A percentile compares a stretch with the other conserved stretches of the same genome.
Conservation (phyloP, 2,329 filamentous ascomycete genomes). For the Arachnopeziza araneosa region DNA sequence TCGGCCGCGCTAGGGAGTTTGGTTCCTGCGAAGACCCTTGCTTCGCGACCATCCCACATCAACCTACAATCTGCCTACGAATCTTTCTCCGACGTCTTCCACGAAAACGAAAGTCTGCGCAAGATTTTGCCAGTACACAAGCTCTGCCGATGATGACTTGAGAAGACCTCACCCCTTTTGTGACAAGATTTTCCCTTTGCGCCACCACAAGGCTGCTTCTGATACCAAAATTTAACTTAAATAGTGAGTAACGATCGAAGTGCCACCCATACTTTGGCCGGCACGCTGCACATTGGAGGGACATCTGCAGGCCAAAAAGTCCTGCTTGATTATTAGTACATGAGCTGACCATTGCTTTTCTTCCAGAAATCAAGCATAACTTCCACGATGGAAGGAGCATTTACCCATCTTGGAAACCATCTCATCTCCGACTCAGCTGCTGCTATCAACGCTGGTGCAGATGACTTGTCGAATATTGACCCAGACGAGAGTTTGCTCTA, state of each 20-base stretch:
- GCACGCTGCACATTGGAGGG: constrained; percentile 1
- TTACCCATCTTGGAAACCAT: constrained; percentile 83
- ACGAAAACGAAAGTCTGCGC: constrained; percentile 10
- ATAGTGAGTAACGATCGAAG: constrained; percentile 8
- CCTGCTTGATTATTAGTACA: background rate
- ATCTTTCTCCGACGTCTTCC: constrained; percentile 1
- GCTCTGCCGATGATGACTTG: constrained; percentile 27
- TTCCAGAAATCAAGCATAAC: constrained; percentile 12
- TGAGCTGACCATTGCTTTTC: constrained; percentile 9
- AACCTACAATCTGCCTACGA: constrained; percentile 1
- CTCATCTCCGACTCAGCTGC: constrained; percentile 77
- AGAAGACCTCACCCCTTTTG: constrained; percentile 19
- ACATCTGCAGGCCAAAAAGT: background rate
- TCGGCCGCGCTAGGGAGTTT: constrained; percentile 15
- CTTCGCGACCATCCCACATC: constrained; percentile 13
- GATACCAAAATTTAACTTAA: constrained; percentile 11
- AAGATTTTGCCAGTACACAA: constrained; percentile 11
- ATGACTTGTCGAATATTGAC: constrained; percentile 65
- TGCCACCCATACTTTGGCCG: background rate
- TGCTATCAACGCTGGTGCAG: constrained; percentile 78
- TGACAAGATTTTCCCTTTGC: constrained; percentile 17
- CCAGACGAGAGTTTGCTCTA: constrained; percentile 78
- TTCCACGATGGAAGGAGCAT: constrained; percentile 73
- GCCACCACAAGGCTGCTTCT: constrained; percentile 28
- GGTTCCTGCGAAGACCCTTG: too few relatives aligned